phyloP scores from a whole-genome alignment of 202 grass and related monocot genomes.

The Zizania palustris region DNA sequence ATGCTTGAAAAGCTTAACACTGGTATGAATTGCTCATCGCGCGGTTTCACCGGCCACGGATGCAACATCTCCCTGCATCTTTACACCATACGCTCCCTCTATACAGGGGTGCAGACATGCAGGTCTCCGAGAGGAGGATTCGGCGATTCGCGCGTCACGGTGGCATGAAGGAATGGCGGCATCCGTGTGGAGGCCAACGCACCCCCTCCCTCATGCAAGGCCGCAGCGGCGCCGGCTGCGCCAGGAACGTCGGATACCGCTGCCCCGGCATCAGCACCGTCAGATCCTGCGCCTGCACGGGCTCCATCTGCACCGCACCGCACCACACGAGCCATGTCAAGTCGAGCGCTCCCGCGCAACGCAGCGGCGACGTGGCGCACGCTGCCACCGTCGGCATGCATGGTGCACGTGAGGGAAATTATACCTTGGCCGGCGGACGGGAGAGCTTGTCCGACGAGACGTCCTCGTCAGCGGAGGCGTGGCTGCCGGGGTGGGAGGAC shows the following conservation, averaged over 20 bases:
- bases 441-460: constrained; percentile 53
- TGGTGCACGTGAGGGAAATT: constrained; percentile 9
- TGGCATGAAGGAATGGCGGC: neutral
- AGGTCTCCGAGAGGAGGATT: neutral
- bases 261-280: constrained; percentile 98
- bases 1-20: too few relatives aligned
- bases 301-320: constrained; percentile 52
- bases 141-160: constrained; percentile 16
- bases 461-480: neutral
- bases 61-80: neutral
- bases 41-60: too few relatives aligned
- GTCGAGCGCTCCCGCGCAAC: too few relatives aligned
- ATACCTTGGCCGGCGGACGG: constrained; percentile 46
- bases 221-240: constrained; percentile 72
- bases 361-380: too few relatives aligned
- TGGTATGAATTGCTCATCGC: too few relatives aligned
- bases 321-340: too few relatives aligned
- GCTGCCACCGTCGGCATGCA: too few relatives aligned
- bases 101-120: neutral
- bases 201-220: constrained; percentile 78
- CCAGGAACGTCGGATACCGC: constrained; percentile 82
- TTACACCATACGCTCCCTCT: neutral
- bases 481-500: neutral
- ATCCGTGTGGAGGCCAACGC: constrained; percentile 66
- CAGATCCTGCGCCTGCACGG: constrained; percentile 39